A percentile compares a stretch with the other conserved stretches of the same genome.
Conservation (phyloP, 2,329 filamentous ascomycete genomes). For the Fusarium domesticum region DNA sequence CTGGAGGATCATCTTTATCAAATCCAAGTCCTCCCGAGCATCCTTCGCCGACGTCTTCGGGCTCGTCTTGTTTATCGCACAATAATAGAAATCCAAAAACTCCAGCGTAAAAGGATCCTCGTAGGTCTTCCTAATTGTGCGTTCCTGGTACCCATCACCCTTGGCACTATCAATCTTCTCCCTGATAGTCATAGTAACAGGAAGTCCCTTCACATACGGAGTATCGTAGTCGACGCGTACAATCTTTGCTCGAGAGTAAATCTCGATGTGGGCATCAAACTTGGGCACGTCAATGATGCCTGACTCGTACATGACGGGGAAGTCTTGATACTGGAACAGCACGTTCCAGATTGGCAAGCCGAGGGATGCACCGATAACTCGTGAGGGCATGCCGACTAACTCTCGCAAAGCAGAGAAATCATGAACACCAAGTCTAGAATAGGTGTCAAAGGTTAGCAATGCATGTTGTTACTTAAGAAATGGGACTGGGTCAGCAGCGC, state of each 20-base stretch:
- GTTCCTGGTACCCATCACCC: conserved; percentile 28
- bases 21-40: conserved; percentile 19
- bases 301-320: conserved; percentile 52
- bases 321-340: conserved; percentile 29
- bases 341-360: conserved; percentile 20
- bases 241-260: conserved; percentile 51
- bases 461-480: not conserved
- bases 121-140: conserved; percentile 39
- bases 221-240: conserved; percentile 53
- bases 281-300: conserved; percentile 50
- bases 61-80: conserved; percentile 18
- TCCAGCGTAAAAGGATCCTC: conserved; percentile 37
- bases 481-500: not conserved
- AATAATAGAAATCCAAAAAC: conserved; percentile 27
- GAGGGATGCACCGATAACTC: conserved; percentile 8
- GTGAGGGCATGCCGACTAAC: conserved; percentile 11
- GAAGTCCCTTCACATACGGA: conserved; percentile 51
- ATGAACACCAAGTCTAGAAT: conserved; percentile 6
- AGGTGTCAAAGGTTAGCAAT: not conserved
- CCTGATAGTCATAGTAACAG: conserved; percentile 43
- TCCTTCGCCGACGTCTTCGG: conserved; percentile 33
- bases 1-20: conserved; percentile 15
- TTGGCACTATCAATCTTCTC: conserved; percentile 33
- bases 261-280: conserved; percentile 48
- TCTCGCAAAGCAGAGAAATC: conserved; percentile 13